Conservation (phyloP, 2,329 filamentous ascomycete genomes). For the Fusarium sp. region DNA sequence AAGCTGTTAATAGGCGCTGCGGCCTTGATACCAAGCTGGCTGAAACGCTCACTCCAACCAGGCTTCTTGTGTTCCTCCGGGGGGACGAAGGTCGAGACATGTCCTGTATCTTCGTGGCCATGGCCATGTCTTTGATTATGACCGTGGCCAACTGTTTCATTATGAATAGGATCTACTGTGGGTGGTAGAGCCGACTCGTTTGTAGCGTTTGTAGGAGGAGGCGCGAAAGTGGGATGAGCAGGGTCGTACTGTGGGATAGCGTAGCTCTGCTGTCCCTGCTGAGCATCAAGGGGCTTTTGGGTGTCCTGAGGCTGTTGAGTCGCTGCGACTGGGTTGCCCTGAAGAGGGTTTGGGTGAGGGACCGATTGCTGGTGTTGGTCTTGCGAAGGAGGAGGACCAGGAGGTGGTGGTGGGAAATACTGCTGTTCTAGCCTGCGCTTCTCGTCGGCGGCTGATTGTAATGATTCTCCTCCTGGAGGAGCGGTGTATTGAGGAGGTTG, state of each 20-base stretch:
- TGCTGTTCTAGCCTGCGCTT: slow-evolving; percentile 36
- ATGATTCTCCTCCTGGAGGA: slow-evolving; percentile 2
- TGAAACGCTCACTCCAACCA: slow-evolving; percentile 51
- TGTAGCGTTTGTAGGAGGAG: slow-evolving; percentile 44
- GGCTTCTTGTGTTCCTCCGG: slow-evolving; percentile 42
- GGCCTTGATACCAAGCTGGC: slow-evolving; percentile 56
- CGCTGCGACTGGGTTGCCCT: slow-evolving; percentile 32
- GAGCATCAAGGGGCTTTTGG: slow-evolving; percentile 6
- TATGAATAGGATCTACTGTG: slow-evolving; percentile 4
- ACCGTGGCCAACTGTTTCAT: not conserved
- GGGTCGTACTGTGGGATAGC: slow-evolving; percentile 50
- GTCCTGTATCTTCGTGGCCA: slow-evolving; percentile 2
- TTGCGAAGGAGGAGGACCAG: slow-evolving; percentile 41
- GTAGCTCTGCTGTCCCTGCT: slow-evolving; percentile 41
- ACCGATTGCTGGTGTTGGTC: slow-evolving; percentile 33
- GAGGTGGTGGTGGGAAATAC: slow-evolving; percentile 47
- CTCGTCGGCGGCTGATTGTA: slow-evolving; percentile 19
- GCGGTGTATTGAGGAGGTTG: slow-evolving; percentile 26
- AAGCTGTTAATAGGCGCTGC: slow-evolving; percentile 83
- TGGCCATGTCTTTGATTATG: not conserved
- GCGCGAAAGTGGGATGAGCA: slow-evolving; percentile 49
- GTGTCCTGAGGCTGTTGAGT: slow-evolving; percentile 25
- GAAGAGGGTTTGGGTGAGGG: slow-evolving; percentile 39
- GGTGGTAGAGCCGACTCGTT: slow-evolving; percentile 16
- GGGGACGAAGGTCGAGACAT: slow-evolving; percentile 23